A percentile compares a stretch with the other conserved stretches of the same genome.
These are phyloP conservation scores for Kazachstania africana DNA, from an alignment of 805 yeast genomes.

Conservation along the genomic window DNA sequence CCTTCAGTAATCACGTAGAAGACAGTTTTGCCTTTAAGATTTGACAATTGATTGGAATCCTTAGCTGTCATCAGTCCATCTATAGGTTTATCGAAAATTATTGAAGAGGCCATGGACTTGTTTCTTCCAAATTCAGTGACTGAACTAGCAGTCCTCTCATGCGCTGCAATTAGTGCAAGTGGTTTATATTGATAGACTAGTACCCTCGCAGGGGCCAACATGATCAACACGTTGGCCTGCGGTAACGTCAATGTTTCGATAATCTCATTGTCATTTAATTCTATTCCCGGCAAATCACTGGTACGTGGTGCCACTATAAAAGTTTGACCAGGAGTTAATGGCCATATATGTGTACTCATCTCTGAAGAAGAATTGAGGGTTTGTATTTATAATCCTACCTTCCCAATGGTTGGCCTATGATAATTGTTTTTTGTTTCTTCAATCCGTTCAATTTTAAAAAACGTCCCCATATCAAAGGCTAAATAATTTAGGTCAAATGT, in stretches of 20 bases:
- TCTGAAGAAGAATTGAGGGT: too few species aligned
- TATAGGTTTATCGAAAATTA: constrained; percentile 7
- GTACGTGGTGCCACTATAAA: constrained; percentile 10
- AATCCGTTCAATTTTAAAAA: too few species aligned
- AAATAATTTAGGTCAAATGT: too few species aligned
- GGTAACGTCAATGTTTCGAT: constrained; percentile 16
- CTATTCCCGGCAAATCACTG: constrained; percentile 2
- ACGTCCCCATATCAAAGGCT: too few species aligned
- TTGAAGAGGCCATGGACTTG: constrained; percentile 10
- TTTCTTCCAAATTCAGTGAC: constrained; percentile 23
- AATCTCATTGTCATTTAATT: constrained; percentile 12
- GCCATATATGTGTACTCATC: constrained; percentile 18
- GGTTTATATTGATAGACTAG: constrained; percentile 25
- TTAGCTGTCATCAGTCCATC: constrained; percentile 10
- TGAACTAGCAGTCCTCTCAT: constrained; percentile 20
- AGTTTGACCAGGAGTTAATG: constrained; percentile 20
- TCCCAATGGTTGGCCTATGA: too few species aligned
- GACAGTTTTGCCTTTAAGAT: constrained; percentile 15
- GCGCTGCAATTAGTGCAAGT: constrained; percentile 21
- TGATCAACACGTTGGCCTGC: constrained; percentile 17
- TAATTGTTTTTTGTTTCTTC: too few species aligned
- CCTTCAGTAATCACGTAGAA: constrained; percentile 22
- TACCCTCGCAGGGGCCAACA: constrained; percentile 20
- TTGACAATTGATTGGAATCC: constrained; percentile 3
- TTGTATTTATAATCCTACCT: too few species aligned